Base-by-base conservation (phyloP, 176 grass and related monocot genomes). In the Tillandsia leiboldiana region DNA sequence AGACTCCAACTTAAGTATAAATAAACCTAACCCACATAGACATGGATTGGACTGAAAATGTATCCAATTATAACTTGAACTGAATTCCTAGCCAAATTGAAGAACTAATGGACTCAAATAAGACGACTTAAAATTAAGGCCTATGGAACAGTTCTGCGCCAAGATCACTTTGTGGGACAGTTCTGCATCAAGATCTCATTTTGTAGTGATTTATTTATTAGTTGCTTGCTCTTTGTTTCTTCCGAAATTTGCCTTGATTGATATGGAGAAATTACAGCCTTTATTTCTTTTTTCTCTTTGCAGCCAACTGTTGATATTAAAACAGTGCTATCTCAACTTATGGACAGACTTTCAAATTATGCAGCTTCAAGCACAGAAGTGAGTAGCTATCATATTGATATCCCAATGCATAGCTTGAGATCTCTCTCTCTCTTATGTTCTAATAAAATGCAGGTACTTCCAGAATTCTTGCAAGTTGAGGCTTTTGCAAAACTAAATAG, bases 231-330 rank as follows among this genome's bases (percentile, higher is more conserved):
- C 33, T 42, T 42, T 42, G 33, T 42, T 42, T 42, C 33, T 42
- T 42, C 33, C 33, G 4, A 42, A 42, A 42, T 42, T 42, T 42
- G 33, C 7, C 33, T 61, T 15, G 8, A n/a, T 9, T 18, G 56
- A 61, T 18, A 59, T 57, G 65, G n/a, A 71, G 67, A 64, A 58
- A 83, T 53, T 77, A 75, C 49, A 28, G 26, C 11, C 22, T 22
- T 22, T 5, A 24, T 2, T 64, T 51, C 72, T 14, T 66, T 20
- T 49, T 63, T 51, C 77, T 73, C 26, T 86, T 80, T 42, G 72
- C 87, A 99, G 89, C 84, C 89, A 77, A 83, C 73, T 86, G 94
- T 99, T 81, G 94, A 99, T 80, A 99, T 93, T 78, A 99, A 99
- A 85, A 99, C 84, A 14, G 94, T 99, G 24, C 73, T 97, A n/a